Base-by-base conservation (phyloP, 106 monocot genomes). In the Dioscorea dumetorum region DNA sequence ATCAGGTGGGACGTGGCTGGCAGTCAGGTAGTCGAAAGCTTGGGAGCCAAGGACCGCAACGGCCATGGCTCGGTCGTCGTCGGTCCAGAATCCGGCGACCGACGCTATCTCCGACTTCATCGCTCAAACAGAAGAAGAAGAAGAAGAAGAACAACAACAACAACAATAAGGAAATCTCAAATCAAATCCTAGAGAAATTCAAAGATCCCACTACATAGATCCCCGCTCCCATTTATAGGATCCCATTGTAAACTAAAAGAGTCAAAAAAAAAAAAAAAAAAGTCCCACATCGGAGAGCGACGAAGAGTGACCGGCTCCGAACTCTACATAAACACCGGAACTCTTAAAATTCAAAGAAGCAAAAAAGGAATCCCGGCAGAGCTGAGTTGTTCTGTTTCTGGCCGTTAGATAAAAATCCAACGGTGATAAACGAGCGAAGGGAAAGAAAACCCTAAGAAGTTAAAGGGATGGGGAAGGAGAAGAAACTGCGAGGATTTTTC, bases 11-110 rank as follows among this genome's bases (percentile, higher is more conserved):
- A 69, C 34, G 13, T 64, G 78, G 58, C 49, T 68, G 51, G 74
- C 62, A 4, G 78, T 60, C 22, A 90, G 66, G 62, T 85, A 85
- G 15, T 85, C 76, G 63, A 90, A 85, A 24, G 85, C 90, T 52
- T 75, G 74, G 13, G 17, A 59, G n/a, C 85, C 90, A 21, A 85
- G 74, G 22, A 90, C 85, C 18, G 77, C 66, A 33, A 66, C 50
- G 0, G 80, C 90, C 90, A 83, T 82, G 12, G 75, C 61, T 31
- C 54, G 67, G 4, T 90, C 90, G 57, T 83, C 85, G 22, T 67
- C 80, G 12, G 58, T 73, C 90, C 85, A 90, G 61, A 70, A 70
- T 21, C 50, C 71, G 24, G n/a, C 54, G 69, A 50, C 51, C 67
- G 72, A 64, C 62, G 79, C 10, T 33, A 66, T 28, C 65, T 74